Evolutionary conservation across 2,329 filamentous ascomycete genomes (phyloP), one percentile per base, ranked within the genome.

Genomic region (Neurospora sp.): DNA sequence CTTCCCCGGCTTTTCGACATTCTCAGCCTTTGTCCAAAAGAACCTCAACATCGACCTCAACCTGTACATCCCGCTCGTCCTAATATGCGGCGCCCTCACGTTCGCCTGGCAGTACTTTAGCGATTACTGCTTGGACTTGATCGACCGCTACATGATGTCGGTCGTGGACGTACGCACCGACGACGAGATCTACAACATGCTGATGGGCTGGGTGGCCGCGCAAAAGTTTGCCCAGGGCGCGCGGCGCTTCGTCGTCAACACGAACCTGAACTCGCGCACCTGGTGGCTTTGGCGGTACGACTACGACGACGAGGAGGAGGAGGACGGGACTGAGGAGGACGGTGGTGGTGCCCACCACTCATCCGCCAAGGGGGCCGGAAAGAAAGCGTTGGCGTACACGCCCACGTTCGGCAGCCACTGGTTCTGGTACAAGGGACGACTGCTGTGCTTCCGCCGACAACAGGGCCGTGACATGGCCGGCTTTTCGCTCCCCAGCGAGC

Each of bases 111-210:
- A 82, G 72, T 90, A 90, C 73, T 76, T 86, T 66, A 83, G 79
- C 68, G 78, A 81, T 2, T 84, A 83, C 73, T 70, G 86, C 13
- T 85, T 82, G 80, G 76, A 78, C 0, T 77, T 84, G 46, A 73
- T 89, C 38, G 82, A 85, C 58, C 75, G 80, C 6, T 81, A 90
- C 74, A 84, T 90, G 74, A 88, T 91, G 82, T 90, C 87, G 3
- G 87, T 85, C 1, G 89, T 90, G 19, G 87, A 90, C 74, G 86
- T 93, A 46, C 85, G 88, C 66, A 84, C 87, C 38, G 89, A 92
- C 70, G 90, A 93, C 74, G 90, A 92, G 77, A 87, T 91, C 70
- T 92, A 91, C 81, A 89, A 89, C 76, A 90, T 91, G 75, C 76
- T 92, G 52, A 91, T 92, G 88, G 84, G 83, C 36, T 92, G 90